phyloP scores from a whole-genome alignment of 2,329 filamentous ascomycete genomes.

The Fusarium verrucosum region DNA sequence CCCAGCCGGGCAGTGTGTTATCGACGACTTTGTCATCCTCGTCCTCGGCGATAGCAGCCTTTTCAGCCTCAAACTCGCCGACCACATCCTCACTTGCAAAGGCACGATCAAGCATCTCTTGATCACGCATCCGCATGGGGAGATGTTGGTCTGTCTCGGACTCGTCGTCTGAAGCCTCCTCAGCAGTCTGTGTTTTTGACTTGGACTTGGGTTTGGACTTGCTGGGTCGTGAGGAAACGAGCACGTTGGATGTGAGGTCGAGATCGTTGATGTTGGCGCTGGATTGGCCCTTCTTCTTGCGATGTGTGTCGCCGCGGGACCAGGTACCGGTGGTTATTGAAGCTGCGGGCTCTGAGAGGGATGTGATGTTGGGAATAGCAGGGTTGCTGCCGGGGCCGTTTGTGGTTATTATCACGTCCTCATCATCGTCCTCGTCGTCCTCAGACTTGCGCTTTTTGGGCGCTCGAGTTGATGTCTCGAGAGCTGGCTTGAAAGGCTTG shows the following conservation, averaged over 20 bases:
- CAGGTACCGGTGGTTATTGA: slow-evolving; percentile 52
- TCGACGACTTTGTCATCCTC: slow-evolving; percentile 87
- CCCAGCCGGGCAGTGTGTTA: slow-evolving; percentile 93
- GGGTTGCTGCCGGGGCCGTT: slow-evolving; percentile 25
- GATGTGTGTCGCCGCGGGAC: slow-evolving; percentile 52
- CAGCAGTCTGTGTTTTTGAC: slow-evolving; percentile 36
- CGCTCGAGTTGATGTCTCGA: slow-evolving; percentile 44
- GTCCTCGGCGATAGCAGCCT: slow-evolving; percentile 73
- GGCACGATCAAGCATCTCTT: slow-evolving; percentile 78
- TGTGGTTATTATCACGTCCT: slow-evolving; percentile 45
- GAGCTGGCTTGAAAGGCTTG: slow-evolving; percentile 46
- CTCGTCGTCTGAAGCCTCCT: slow-evolving; percentile 48
- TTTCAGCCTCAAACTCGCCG: slow-evolving; percentile 82
- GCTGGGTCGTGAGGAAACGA: slow-evolving; percentile 45
- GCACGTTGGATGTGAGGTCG: slow-evolving; percentile 52
- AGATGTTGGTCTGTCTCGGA: slow-evolving; percentile 62
- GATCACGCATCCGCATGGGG: slow-evolving; percentile 67
- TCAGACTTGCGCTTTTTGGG: slow-evolving; percentile 44
- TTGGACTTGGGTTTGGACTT: slow-evolving; percentile 47
- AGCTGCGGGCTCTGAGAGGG: slow-evolving; percentile 30
- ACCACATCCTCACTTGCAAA: slow-evolving; percentile 91
- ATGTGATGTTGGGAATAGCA: slow-evolving; percentile 33
- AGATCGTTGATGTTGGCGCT: slow-evolving; percentile 50
- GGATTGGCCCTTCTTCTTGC: slow-evolving; percentile 52
- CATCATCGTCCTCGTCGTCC: slow-evolving; percentile 38